Evolutionary conservation across 495 filamentous ascomycete species (phyloP).

Genomic region (Oleoguttula mirabilis): DNA sequence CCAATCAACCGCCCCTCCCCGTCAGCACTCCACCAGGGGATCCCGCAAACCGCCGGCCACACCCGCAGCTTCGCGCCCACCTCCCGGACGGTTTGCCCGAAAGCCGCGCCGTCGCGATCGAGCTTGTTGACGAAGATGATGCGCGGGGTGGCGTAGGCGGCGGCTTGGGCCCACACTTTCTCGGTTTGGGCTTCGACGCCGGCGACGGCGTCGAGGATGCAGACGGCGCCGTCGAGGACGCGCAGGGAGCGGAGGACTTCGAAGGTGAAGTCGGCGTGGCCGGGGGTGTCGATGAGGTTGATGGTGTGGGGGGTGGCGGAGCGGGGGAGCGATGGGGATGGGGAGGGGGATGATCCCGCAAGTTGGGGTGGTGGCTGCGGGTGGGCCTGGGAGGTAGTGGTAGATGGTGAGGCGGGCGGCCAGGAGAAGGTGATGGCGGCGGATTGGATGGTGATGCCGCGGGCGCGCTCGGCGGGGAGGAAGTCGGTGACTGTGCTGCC

Average conservation of each 20-base stretch:
- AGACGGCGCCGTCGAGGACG: slow-evolving; percentile 88
- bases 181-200: slow-evolving; percentile 98
- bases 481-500: slow-evolving; percentile 98
- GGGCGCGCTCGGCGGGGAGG: slow-evolving; percentile 79
- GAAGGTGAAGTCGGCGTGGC: slow-evolving; percentile 96
- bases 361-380: slow-evolving; percentile 3
- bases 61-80: slow-evolving; percentile 65
- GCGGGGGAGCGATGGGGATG: neutral
- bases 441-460: slow-evolving; percentile 96
- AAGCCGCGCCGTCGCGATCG: slow-evolving; percentile 86
- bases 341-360: neutral
- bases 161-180: slow-evolving; percentile 88
- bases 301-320: slow-evolving; percentile 46
- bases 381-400: neutral
- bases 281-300: slow-evolving; percentile 95
- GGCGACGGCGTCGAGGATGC: slow-evolving; percentile 91
- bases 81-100: slow-evolving; percentile 74
- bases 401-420: slow-evolving; percentile 48
- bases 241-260: slow-evolving; percentile 89
- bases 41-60: slow-evolving; percentile 85
- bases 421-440: slow-evolving; percentile 93
- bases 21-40: slow-evolving; percentile 79
- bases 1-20: slow-evolving; percentile 54
- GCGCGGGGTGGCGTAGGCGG: slow-evolving; percentile 69
- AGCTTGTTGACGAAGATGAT: slow-evolving; percentile 93